Base-by-base conservation (phyloP, 805 yeast genomes). In the Ogataea methanolica region DNA sequence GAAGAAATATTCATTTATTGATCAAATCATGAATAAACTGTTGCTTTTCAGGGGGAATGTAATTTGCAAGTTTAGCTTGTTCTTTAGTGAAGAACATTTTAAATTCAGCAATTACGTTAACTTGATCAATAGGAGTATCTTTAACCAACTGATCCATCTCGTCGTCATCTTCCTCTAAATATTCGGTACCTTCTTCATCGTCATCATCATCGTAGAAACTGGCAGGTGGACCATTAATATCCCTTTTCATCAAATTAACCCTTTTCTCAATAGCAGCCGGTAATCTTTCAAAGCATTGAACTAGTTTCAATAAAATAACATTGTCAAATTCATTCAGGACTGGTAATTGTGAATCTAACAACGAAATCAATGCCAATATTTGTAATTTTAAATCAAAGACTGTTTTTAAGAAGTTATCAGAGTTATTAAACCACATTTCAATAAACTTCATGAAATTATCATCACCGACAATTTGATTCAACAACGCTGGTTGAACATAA, bases 331-430 rank as follows among this genome's bases (percentile, higher is more conserved):
- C 69, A 55, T 51, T 46, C n/a, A 53, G 37, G 3, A 37, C 45
- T 22, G 54, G 53, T 16, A 52, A 69, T 70, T 68, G 65, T 6
- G 67, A 69, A 14, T 67, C 57, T 16, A 75, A 51, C 17, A 76
- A 57, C 2, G 76, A 55, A 36, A 74, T 63, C 39, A 75, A 59
- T 0, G 79, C 73, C 57, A 79, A 60, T 6, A 75, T 72, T 60
- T 79, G 80, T 40, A 78, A 61, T 55, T 78, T 79, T 51, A 80
- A 69, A 26, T 81, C 83, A 52, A 76, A 78, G 19, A 77, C 82
- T 49, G 82, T 78, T 46, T 69, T 73, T 61, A 76, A 70, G 49
- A 49, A 38, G 9, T 68, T 72, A 39, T 65, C 74, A 21, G 75
- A 67, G 53, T 73, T 67, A 48, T 71, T 68, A 50, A 77, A 68